phyloP scores from a whole-genome alignment of 257 asterid genomes.

The Jacaranda copaia region DNA sequence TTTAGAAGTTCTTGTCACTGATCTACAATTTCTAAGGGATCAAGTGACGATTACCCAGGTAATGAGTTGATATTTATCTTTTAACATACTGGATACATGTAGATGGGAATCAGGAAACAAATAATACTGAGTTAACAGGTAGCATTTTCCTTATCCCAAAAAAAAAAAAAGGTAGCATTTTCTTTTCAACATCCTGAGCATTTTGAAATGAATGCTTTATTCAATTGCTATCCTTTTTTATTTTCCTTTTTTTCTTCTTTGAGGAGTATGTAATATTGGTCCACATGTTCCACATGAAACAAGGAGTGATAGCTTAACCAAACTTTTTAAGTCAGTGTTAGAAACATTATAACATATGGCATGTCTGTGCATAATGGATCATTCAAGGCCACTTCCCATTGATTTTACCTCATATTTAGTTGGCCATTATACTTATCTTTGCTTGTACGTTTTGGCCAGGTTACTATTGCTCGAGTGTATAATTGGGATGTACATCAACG shows the following conservation, averaged over 20 bases:
- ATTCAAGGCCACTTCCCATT: not conserved
- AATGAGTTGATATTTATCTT: conserved; percentile 10
- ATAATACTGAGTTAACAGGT: not conserved
- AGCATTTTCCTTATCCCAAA: not conserved
- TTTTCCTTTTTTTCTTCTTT: not conserved
- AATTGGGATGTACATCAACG: conserved; percentile 85
- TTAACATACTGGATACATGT: not conserved
- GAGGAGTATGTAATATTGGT: too few relatives aligned
- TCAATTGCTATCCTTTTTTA: not conserved
- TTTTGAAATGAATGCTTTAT: not conserved
- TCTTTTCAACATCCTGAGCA: not conserved
- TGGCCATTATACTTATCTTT: not conserved
- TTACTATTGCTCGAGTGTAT: conserved; percentile 73
- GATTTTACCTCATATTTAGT: not conserved
- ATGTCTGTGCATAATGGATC: conserved; percentile 1
- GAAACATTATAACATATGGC: not conserved
- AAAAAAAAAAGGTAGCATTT: not conserved
- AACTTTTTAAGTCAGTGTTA: too few relatives aligned
- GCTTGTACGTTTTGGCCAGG: conserved; percentile 47
- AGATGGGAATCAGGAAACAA: not conserved
- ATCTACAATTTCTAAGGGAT: conserved; percentile 75
- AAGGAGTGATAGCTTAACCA: too few relatives aligned
- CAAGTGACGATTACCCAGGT: conserved; percentile 83
- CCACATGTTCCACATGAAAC: too few relatives aligned
- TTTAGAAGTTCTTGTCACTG: conserved; percentile 75